phyloP scores from a whole-genome alignment of 805 yeast genomes.

The Yamadazyma philogaea region DNA sequence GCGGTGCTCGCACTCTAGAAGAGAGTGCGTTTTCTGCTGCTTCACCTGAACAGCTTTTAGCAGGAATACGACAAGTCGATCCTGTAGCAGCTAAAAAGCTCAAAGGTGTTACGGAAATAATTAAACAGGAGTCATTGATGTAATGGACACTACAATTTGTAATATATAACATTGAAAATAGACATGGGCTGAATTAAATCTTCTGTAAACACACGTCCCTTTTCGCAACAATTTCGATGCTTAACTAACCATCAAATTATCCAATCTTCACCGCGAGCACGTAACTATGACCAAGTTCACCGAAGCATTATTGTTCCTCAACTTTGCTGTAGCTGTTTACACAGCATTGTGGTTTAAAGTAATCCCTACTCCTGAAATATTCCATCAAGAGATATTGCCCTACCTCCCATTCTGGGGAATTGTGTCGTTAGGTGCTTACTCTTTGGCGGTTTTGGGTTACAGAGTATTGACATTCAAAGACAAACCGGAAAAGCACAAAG shows the following conservation, averaged over 20 bases:
- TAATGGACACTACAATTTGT: too few relatives aligned
- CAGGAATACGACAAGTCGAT: slow-evolving; percentile 7
- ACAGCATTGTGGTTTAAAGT: slow-evolving; percentile 49
- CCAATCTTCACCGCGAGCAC: not conserved
- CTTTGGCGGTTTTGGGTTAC: slow-evolving; percentile 65
- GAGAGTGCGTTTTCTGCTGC: slow-evolving; percentile 8
- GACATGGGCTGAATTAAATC: not conserved
- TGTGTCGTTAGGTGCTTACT: slow-evolving; percentile 66
- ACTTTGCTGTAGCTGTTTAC: slow-evolving; percentile 51
- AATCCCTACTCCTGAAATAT: slow-evolving; percentile 49
- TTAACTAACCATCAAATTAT: too few relatives aligned
- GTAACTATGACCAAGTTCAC: slow-evolving; percentile 62
- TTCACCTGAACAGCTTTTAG: slow-evolving; percentile 17
- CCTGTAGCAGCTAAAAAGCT: slow-evolving; percentile 29
- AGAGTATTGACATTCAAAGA: slow-evolving; percentile 69
- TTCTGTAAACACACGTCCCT: not conserved
- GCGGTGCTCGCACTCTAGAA: slow-evolving; percentile 19
- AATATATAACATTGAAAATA: too few relatives aligned
- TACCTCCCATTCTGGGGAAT: slow-evolving; percentile 69
- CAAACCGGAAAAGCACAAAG: slow-evolving; percentile 64
- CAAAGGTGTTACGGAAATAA: slow-evolving; percentile 30
- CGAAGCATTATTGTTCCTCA: slow-evolving; percentile 49
- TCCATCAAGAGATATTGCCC: slow-evolving; percentile 57
- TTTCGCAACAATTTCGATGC: not conserved
- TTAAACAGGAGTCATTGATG: slow-evolving; percentile 32